Evolutionary conservation across 2,329 filamentous ascomycete genomes (phyloP).

Genomic region (Acarospora socialis): DNA sequence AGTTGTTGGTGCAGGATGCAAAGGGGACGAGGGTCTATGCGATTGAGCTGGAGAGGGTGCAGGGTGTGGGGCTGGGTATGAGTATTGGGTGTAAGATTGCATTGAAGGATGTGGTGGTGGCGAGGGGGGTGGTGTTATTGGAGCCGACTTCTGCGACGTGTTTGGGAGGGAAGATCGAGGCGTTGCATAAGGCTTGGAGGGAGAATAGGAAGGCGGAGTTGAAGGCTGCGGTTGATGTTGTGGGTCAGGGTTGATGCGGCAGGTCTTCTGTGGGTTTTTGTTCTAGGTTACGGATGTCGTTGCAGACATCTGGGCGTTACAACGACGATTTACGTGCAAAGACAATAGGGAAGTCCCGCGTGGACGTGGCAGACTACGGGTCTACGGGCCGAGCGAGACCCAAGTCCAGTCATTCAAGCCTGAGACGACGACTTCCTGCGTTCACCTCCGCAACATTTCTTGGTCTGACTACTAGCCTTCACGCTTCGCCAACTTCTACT

Average conservation of each 20-base stretch:
- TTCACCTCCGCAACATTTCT: too few relatives aligned
- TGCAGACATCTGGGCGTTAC: too few relatives aligned
- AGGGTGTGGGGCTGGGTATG: constrained; percentile 50
- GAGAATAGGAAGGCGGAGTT: constrained; percentile 56
- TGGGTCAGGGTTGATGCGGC: constrained; percentile 16
- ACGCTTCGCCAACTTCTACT: too few relatives aligned
- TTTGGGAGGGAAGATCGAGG: constrained; percentile 78
- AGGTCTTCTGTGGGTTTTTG: too few relatives aligned
- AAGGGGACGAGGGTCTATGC: constrained; percentile 54
- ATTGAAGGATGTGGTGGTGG: constrained; percentile 47
- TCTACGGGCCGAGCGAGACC: too few relatives aligned
- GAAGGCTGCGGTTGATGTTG: constrained; percentile 46
- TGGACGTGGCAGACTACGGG: too few relatives aligned
- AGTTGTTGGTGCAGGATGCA: constrained; percentile 69
- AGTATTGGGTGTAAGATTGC: constrained; percentile 73
- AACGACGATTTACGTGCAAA: too few relatives aligned
- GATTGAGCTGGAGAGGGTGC: constrained; percentile 55
- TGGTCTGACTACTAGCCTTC: too few relatives aligned
- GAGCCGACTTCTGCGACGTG: constrained; percentile 54
- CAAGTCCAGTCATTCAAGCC: too few relatives aligned
- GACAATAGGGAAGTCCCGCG: too few relatives aligned
- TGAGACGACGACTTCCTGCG: too few relatives aligned
- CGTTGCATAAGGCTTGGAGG: constrained; percentile 64
- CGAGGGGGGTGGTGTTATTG: constrained; percentile 66
- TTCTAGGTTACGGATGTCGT: too few relatives aligned